A percentile compares a stretch with the other conserved stretches of the same genome.
Conservation (phyloP, 176 grass and related monocot species). For the Carex scoparia region DNA sequence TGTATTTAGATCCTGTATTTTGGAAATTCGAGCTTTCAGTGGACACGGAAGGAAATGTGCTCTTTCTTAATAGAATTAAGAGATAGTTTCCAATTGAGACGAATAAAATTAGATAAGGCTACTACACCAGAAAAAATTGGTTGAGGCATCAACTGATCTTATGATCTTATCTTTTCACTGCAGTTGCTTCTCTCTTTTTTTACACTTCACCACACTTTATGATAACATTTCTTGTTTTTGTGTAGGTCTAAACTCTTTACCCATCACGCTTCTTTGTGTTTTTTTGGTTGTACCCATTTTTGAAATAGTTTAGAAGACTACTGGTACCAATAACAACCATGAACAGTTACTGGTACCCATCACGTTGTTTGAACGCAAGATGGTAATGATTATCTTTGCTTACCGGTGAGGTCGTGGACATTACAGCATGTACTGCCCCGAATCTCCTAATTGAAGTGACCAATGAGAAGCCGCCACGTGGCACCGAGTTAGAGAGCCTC, state of each 20-base stretch:
- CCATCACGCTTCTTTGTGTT: not conserved
- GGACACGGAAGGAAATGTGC: conserved; percentile 8
- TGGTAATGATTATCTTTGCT: not conserved
- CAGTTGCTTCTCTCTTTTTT: not conserved
- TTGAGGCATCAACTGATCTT: not conserved
- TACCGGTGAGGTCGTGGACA: not conserved
- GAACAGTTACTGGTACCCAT: too few species aligned
- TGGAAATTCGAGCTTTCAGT: not conserved
- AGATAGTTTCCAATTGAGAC: not conserved
- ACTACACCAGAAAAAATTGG: not conserved
- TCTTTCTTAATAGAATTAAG: not conserved
- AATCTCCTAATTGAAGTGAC: not conserved
- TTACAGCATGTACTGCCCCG: not conserved
- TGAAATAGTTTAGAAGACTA: not conserved
- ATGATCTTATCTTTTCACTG: not conserved
- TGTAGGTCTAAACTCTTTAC: not conserved
- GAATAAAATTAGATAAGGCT: not conserved
- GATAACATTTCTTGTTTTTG: not conserved
- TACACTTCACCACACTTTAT: not conserved
- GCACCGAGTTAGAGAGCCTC: not conserved
- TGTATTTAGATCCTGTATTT: conserved; percentile 25
- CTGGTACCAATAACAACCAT: not conserved
- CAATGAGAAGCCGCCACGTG: not conserved
- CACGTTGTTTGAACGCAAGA: not conserved
- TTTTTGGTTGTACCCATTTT: not conserved